Evolutionary conservation across 106 monocot species (phyloP).

Genomic region (Dioscorea dumetorum): DNA sequence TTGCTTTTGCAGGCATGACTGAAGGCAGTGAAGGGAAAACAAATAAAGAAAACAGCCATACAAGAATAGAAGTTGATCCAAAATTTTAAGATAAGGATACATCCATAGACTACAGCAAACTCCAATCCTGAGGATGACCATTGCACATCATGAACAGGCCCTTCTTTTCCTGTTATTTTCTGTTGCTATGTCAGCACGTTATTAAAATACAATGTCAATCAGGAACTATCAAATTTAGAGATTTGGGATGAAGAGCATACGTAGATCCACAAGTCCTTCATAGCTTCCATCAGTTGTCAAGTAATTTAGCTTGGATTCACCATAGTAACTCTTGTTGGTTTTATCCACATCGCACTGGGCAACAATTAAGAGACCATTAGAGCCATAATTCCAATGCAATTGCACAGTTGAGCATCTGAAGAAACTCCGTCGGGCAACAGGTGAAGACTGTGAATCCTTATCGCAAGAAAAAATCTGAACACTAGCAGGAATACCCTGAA

Average conservation of each 20-base stretch:
- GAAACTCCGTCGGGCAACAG: slow-evolving; percentile 82
- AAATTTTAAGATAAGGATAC: slow-evolving; percentile 29
- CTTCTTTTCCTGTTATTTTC: slow-evolving; percentile 66
- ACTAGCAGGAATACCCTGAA: slow-evolving; percentile 90
- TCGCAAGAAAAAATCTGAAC: slow-evolving; percentile 81
- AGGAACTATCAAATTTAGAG: too few relatives aligned
- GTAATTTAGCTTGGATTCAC: slow-evolving; percentile 93
- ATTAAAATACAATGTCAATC: not conserved
- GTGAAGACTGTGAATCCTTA: slow-evolving; percentile 57
- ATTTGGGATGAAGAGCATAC: slow-evolving; percentile 33
- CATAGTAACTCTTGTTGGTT: slow-evolving; percentile 97
- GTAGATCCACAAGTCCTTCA: slow-evolving; percentile 82
- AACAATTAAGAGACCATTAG: slow-evolving; percentile 69
- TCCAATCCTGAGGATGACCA: slow-evolving; percentile 83
- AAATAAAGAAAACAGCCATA: not conserved
- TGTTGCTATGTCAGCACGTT: slow-evolving; percentile 3
- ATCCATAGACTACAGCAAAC: slow-evolving; percentile 97
- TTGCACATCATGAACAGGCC: slow-evolving; percentile 97
- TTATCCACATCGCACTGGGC: slow-evolving; percentile 93
- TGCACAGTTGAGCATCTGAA: slow-evolving; percentile 85
- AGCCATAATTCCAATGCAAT: slow-evolving; percentile 72
- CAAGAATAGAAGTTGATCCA: not conserved
- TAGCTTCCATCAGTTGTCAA: slow-evolving; percentile 81
- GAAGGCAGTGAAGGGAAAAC: slow-evolving; percentile 25
- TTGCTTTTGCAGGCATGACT: slow-evolving; percentile 93